A percentile compares a stretch with the other conserved stretches of the same genome.
Conservation (phyloP, 2,329 filamentous ascomycete genomes). For the Hymenoscyphus infarciens region DNA sequence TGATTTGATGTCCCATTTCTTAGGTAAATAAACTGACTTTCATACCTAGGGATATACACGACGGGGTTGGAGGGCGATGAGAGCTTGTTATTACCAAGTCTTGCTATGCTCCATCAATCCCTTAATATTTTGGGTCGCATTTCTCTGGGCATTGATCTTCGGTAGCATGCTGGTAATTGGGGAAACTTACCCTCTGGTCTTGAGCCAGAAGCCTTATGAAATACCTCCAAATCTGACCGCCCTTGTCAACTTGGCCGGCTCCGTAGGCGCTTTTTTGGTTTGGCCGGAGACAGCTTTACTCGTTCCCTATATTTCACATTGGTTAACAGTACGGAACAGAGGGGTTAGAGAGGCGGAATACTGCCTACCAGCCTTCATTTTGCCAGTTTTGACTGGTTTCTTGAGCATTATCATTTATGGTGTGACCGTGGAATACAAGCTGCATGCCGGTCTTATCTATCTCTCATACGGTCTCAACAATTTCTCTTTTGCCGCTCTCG, state of each 20-base stretch:
- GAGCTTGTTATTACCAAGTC: constrained; percentile 18
- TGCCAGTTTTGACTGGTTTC: constrained; percentile 17
- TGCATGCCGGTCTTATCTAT: constrained; percentile 9
- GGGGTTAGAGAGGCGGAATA: constrained; percentile 23
- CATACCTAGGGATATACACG: not conserved
- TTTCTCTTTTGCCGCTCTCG: constrained; percentile 15
- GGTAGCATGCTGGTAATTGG: constrained; percentile 9
- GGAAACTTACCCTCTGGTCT: constrained; percentile 1
- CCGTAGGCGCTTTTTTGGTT: constrained; percentile 5
- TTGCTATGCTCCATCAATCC: constrained; percentile 12
- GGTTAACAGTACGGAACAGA: constrained; percentile 14
- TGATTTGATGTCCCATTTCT: no score
- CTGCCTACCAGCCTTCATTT: constrained; percentile 21
- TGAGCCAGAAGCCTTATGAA: constrained; percentile 8
- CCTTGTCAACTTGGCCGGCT: constrained; percentile 10
- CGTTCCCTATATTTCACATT: constrained; percentile 4
- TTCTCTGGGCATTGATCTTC: constrained; percentile 9
- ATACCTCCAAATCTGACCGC: constrained; percentile 6
- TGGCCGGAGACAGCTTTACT: constrained; percentile 6
- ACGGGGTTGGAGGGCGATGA: constrained; percentile 17
- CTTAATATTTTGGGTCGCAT: constrained; percentile 10
- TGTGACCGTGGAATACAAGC: constrained; percentile 6
- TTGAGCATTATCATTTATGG: constrained; percentile 17
- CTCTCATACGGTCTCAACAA: constrained; percentile 16
- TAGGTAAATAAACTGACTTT: no score